Percentiles rank a stretch among this genome's conserved stretches.
Evolutionary conservation across 2,329 filamentous ascomycete genomes (phyloP).

Genomic region (Plenodomus biglobosus): DNA sequence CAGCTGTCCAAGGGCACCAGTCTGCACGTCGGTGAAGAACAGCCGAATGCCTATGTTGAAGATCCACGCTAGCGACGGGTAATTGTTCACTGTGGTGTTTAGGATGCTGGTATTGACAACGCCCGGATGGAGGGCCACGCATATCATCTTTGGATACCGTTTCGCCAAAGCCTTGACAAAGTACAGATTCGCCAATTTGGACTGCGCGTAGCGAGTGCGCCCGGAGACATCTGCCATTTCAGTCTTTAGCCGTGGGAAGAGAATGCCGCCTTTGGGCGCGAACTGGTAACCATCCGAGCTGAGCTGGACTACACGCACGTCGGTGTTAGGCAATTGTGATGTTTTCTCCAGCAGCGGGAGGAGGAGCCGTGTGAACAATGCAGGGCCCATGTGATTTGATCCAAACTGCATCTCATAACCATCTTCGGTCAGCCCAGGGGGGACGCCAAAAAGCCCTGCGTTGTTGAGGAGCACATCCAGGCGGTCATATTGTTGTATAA

Average conservation of each 20-base stretch:
- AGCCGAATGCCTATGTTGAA: background rate
- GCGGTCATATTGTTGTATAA: conserved; percentile 26
- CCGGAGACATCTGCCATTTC: background rate
- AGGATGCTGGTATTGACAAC: conserved; percentile 41
- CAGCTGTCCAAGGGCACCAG: conserved; percentile 39
- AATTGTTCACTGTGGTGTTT: background rate
- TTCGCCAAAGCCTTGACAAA: conserved; percentile 44
- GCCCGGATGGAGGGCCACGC: conserved; percentile 49
- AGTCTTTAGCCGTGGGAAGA: conserved; percentile 36
- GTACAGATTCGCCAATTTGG: conserved; percentile 52
- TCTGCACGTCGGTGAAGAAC: conserved; percentile 7
- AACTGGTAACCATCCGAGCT: conserved; percentile 24
- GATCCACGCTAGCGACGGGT: background rate
- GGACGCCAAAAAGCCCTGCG: conserved; percentile 41
- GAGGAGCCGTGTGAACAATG: conserved; percentile 47
- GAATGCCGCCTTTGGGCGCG: conserved; percentile 30
- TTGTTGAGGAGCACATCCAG: conserved; percentile 49
- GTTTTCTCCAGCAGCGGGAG: conserved; percentile 42
- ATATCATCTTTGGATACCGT: conserved; percentile 47
- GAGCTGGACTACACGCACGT: conserved; percentile 48
- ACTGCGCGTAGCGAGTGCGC: conserved; percentile 43
- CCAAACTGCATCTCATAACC: conserved; percentile 53
- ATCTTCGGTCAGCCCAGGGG: conserved; percentile 41
- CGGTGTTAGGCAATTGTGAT: conserved; percentile 20
- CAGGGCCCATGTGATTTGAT: conserved; percentile 51